Percentiles rank a stretch among this genome's conserved stretches.
Conservation (phyloP, 306 rosid genomes). For the Sphenostylis stenocarpa region DNA sequence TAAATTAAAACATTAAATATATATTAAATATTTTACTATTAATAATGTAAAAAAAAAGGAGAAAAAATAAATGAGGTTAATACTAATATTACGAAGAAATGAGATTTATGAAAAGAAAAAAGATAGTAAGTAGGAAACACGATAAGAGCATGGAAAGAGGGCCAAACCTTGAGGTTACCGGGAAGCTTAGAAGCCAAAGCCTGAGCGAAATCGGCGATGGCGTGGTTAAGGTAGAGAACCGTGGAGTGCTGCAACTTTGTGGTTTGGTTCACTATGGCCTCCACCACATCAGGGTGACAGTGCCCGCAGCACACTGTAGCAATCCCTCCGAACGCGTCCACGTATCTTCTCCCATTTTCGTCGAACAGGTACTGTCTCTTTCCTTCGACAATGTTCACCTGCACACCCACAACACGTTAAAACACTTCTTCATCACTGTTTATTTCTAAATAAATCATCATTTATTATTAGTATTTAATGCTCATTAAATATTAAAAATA, state of each 20-base stretch:
- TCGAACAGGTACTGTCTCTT: conserved; percentile 81
- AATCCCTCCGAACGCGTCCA: conserved; percentile 86
- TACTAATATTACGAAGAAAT: too few species aligned
- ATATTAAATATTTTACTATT: too few species aligned
- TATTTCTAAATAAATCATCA: neutral
- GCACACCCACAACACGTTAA: neutral
- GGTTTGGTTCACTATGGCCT: conserved; percentile 68
- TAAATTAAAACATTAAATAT: too few species aligned
- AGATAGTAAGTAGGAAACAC: neutral
- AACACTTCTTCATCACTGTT: neutral
- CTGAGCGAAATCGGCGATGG: conserved; percentile 73
- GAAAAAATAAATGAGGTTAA: too few species aligned
- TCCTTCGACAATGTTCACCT: conserved; percentile 79
- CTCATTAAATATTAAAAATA: neutral
- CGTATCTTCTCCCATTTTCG: conserved; percentile 66
- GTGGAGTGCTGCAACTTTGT: conserved; percentile 77
- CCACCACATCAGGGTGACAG: conserved; percentile 84
- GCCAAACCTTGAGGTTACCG: conserved; percentile 62
- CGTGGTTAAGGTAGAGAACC: conserved; percentile 70
- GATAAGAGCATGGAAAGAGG: neutral
- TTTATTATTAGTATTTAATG: neutral
- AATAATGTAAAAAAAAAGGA: too few species aligned
- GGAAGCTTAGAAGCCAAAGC: conserved; percentile 80
- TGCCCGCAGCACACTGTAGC: conserved; percentile 93
- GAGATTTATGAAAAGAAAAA: neutral